Percentiles rank a stretch among this genome's conserved stretches.
phyloP scores from a whole-genome alignment of 2,329 filamentous ascomycete genomes.

The Fusarium lyarnte region DNA sequence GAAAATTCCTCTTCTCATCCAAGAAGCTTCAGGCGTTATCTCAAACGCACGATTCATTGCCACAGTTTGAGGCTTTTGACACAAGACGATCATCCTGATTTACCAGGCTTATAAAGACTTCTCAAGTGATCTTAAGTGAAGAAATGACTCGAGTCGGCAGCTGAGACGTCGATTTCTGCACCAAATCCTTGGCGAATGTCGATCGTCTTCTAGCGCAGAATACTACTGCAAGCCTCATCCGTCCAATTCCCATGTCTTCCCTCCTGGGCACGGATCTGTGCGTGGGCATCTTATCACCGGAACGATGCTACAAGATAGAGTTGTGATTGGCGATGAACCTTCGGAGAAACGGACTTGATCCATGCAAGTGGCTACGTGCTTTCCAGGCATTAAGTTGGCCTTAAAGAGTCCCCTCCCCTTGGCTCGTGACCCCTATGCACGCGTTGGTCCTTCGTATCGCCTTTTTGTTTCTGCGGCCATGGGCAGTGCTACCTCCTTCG shows the following conservation, averaged over 20 bases:
- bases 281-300: background rate
- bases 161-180: background rate
- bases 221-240: background rate
- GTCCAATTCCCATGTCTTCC: background rate
- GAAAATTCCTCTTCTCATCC: background rate
- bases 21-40: too few species aligned
- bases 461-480: background rate
- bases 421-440: background rate
- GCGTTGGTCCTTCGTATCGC: background rate
- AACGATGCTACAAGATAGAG: background rate
- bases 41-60: background rate
- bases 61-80: too few species aligned
- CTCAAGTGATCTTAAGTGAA: background rate
- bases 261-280: background rate
- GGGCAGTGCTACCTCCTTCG: slow-evolving; percentile 18
- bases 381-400: background rate
- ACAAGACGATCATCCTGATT: too few species aligned
- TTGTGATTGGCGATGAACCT: background rate
- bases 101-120: background rate
- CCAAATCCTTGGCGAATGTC: background rate
- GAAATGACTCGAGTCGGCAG: background rate
- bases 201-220: background rate
- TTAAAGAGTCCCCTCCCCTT: background rate
- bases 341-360: background rate
- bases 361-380: background rate